Evolutionary conservation across 257 asterid genomes (phyloP), one percentile per base, ranked within the genome.

Genomic region (Penstemon davidsonii): DNA sequence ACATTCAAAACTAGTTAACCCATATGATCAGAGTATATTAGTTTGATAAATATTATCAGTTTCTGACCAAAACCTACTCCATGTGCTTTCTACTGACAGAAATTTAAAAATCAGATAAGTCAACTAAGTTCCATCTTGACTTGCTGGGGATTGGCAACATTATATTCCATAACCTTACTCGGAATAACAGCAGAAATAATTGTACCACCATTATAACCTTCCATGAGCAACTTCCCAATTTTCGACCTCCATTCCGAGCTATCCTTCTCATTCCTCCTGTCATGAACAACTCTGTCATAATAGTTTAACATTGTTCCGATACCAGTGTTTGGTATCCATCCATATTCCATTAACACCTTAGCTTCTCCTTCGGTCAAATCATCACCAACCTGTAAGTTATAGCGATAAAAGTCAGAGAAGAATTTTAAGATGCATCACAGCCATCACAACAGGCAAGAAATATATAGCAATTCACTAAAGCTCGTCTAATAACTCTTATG

Each of bases 321-420:
- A 3, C 97, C 96, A 15, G 95, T 88, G 80, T 85, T 83, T 8
- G 95, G 96, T 62, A 69, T 43, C 99, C 99, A 94, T 25, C 97
- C 99, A 67, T 76, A 94, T 68, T 76, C 81, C 80, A 66, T 77
- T 69, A 94, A 70, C 50, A 94, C 95, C 76, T 70, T 82, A 1
- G 96, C 96, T 79, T 94, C 96, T 36, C 92, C 97, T 79, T 90
- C 93, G 4, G 77, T 86, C 65, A 94, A 75, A 76, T 94, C 99
- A 57, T 86, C 87, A 46, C 96, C 99, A 0, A 88, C 87, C 97
- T 91, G 86, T 39, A 72, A 47, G 67, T 66, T 50, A 55, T 60
- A 33, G 25, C 51, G 43, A 13, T n/a, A 57, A 57, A 55, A 10
- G 15, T 47, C 59, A 41, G 60, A 52, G 18, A n/a, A 44, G 0